Percentiles rank a stretch among this genome's conserved stretches.
Evolutionary conservation across 2,329 filamentous ascomycete species (phyloP).

Genomic region (Fusarium scirpi): DNA sequence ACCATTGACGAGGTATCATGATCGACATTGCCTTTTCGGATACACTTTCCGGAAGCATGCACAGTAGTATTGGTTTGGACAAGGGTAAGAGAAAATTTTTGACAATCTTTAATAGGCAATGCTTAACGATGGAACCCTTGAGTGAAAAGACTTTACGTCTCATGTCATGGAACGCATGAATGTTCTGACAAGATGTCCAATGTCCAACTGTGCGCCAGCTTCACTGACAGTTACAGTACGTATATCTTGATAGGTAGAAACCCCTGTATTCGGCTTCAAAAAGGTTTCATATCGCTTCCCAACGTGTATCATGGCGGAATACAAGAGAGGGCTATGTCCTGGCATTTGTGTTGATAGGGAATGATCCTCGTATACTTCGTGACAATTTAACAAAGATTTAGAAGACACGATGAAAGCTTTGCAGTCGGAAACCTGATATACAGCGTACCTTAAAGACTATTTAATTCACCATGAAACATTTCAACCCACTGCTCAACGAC

Average conservation of each 20-base stretch:
- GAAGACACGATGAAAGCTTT: neutral
- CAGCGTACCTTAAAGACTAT: neutral
- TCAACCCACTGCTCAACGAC: neutral
- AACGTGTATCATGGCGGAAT: neutral
- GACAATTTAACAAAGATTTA: too few species aligned
- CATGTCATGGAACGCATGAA: neutral
- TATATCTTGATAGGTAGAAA: neutral
- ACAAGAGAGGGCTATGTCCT: neutral
- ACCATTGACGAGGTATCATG: slow-evolving; percentile 16
- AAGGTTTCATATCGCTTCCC: neutral
- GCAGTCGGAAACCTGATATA: neutral
- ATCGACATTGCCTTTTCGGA: slow-evolving; percentile 12
- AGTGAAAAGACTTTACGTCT: neutral
- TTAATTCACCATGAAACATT: neutral
- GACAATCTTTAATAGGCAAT: slow-evolving; percentile 8
- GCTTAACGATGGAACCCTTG: slow-evolving; percentile 7
- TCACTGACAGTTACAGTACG: neutral
- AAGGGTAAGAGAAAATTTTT: slow-evolving; percentile 13
- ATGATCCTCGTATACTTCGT: neutral
- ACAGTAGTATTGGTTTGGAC: neutral
- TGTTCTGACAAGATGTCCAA: neutral
- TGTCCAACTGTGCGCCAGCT: neutral
- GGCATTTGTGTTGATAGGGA: neutral
- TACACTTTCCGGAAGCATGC: slow-evolving; percentile 11
- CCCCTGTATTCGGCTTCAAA: neutral